These are phyloP conservation scores for Umbilicus rupestris DNA, from an alignment of 164 flowering plant genomes.

Conservation along the genomic window DNA sequence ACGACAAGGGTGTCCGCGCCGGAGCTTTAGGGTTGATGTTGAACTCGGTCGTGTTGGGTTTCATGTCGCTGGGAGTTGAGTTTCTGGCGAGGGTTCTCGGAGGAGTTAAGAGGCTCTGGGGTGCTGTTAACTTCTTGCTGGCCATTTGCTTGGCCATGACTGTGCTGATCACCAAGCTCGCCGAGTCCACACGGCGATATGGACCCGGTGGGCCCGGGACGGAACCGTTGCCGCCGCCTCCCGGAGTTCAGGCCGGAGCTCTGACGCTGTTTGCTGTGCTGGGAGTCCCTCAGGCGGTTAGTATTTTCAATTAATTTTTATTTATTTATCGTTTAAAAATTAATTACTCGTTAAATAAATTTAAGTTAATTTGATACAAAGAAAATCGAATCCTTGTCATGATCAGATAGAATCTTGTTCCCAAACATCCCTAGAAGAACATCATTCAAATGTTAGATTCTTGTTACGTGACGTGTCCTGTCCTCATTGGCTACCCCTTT, in stretches of 20 bases:
- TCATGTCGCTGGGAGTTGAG: conserved; percentile 35
- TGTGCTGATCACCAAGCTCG: conserved; percentile 28
- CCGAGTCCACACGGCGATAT: conserved; percentile 16
- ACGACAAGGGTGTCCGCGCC: conserved; percentile 45
- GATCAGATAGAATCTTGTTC: conserved; percentile 2
- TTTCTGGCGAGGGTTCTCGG: conserved; percentile 25
- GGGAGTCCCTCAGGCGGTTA: conserved; percentile 54
- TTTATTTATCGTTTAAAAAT: background rate
- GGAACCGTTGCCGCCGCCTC: conserved; percentile 10
- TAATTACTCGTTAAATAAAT: background rate
- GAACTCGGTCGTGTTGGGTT: conserved; percentile 53
- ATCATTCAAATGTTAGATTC: background rate
- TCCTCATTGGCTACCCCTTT: background rate
- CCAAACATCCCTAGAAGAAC: conserved; percentile 1
- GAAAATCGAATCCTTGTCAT: background rate
- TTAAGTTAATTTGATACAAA: background rate
- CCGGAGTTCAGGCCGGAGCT: conserved; percentile 32
- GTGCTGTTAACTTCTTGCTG: conserved; percentile 38
- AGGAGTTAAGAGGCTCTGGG: conserved; percentile 48
- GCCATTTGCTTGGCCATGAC: conserved; percentile 28
- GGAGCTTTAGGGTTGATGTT: conserved; percentile 68
- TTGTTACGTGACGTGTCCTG: background rate
- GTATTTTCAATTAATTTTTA: conserved; percentile 7
- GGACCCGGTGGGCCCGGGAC: conserved; percentile 8
- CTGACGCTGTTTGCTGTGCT: conserved; percentile 35